Conservation (phyloP, 345 rosid species). For the Populus tremula region DNA sequence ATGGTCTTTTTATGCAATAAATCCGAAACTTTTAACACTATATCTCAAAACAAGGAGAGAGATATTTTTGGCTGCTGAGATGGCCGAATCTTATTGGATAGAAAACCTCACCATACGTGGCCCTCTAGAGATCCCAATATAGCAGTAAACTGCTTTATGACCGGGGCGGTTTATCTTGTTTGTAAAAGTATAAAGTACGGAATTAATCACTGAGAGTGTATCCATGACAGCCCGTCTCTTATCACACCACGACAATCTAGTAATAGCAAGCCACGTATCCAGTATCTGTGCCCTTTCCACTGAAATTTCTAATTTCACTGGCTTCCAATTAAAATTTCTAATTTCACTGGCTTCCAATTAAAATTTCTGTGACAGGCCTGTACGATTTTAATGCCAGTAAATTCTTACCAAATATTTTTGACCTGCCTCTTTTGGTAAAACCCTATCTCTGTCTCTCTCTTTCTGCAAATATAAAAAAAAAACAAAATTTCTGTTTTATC, state of each 20-base stretch:
- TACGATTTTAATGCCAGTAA: no score
- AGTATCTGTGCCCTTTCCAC: neutral
- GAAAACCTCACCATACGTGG: conserved; percentile 27
- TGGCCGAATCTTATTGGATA: conserved; percentile 29
- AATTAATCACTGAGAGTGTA: neutral
- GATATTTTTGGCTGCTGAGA: conserved; percentile 15
- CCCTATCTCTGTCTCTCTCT: neutral
- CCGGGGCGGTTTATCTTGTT: neutral
- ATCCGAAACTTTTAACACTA: neutral
- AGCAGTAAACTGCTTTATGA: conserved; percentile 3
- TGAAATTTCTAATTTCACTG: neutral
- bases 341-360: neutral
- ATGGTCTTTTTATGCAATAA: neutral
- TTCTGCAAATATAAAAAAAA: neutral
- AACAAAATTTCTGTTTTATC: neutral
- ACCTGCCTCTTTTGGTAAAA: neutral
- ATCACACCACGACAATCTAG: neutral
- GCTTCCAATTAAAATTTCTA: neutral
- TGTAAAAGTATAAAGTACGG: neutral
- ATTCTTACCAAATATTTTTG: neutral
- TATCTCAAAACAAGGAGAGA: neutral
- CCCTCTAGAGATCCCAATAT: neutral
- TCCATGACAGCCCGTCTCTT: neutral
- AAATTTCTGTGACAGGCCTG: neutral
- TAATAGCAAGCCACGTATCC: neutral